Percentiles rank a stretch among this genome's conserved stretches.
phyloP scores from a whole-genome alignment of 202 grass and related monocot species.

The Brachypodium distachyon region DNA sequence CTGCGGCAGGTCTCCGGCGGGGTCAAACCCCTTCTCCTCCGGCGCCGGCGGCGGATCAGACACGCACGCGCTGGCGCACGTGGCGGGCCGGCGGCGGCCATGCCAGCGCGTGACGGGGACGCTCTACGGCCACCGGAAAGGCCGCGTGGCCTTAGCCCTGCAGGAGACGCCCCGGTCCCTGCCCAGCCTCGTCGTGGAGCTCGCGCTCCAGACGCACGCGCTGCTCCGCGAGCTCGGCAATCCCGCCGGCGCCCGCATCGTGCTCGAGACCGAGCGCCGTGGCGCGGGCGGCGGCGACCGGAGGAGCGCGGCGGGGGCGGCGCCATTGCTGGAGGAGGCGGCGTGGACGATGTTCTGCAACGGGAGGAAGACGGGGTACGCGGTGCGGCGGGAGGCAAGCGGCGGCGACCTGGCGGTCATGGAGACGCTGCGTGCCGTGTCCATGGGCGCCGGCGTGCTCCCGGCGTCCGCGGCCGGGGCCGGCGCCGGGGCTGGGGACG shows the following conservation, averaged over 20 bases:
- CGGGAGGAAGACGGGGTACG: constrained; percentile 66
- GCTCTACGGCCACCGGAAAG: constrained; percentile 58
- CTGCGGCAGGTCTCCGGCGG: constrained; percentile 25
- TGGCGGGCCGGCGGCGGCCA: neutral
- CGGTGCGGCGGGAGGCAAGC: constrained; percentile 48
- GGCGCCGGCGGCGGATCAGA: constrained; percentile 7
- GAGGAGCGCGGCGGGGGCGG: neutral
- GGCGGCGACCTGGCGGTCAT: constrained; percentile 55
- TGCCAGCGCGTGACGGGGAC: constrained; percentile 54
- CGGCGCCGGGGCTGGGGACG: constrained; percentile 35
- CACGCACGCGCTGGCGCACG: constrained; percentile 9
- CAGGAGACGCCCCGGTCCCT: constrained; percentile 70
- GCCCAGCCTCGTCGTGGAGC: constrained; percentile 61
- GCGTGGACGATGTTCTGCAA: constrained; percentile 92
- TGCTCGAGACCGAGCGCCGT: constrained; percentile 56
- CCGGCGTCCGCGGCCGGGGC: neutral
- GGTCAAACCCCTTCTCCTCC: constrained; percentile 1
- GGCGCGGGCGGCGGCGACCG: neutral
- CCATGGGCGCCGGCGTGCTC: constrained; percentile 83
- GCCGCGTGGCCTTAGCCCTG: constrained; percentile 57
- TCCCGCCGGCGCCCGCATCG: constrained; percentile 55
- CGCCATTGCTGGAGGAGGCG: constrained; percentile 52
- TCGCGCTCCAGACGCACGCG: constrained; percentile 67
- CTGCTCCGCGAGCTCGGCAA: constrained; percentile 68
- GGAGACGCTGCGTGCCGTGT: constrained; percentile 70